phyloP scores from a whole-genome alignment of 805 yeast species.

The Candida nonsorbophila region DNA sequence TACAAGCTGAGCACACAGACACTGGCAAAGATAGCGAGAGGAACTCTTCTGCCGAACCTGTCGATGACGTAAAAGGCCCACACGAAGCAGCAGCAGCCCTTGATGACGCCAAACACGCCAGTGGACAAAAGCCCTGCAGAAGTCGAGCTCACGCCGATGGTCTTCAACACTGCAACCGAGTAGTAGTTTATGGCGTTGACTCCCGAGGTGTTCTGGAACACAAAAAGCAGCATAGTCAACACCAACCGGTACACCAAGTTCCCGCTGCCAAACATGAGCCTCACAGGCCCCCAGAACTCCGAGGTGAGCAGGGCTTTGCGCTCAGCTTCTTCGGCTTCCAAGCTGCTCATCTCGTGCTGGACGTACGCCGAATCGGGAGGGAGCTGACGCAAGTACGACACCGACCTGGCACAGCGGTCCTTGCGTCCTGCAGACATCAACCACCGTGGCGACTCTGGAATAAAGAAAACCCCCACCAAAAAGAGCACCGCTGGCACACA shows the following conservation, averaged over 20 bases:
- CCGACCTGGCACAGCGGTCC: conserved; percentile 25
- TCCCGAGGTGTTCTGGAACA: conserved; percentile 44
- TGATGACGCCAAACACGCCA: conserved; percentile 49
- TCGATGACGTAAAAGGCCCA: conserved; percentile 46
- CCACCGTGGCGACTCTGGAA: conserved; percentile 46
- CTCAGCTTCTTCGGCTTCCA: conserved; percentile 18
- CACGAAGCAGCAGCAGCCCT: conserved; percentile 37
- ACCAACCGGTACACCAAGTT: conserved; percentile 29
- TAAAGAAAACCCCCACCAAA: conserved; percentile 30
- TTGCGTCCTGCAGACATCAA: conserved; percentile 28
- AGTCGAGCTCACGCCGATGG: conserved; percentile 43
- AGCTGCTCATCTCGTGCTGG: conserved; percentile 29
- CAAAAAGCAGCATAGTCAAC: conserved; percentile 32
- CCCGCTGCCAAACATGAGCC: conserved; percentile 22
- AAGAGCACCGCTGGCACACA: conserved; percentile 41
- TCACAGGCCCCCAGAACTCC: conserved; percentile 37
- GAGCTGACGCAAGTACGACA: conserved; percentile 34
- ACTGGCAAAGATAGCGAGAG: conserved; percentile 31
- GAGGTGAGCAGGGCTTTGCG: conserved; percentile 25
- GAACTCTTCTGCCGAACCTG: conserved; percentile 39
- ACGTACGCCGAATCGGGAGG: conserved; percentile 34
- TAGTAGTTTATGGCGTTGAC: conserved; percentile 49
- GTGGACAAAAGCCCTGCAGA: conserved; percentile 45
- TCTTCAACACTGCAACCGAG: conserved; percentile 46
- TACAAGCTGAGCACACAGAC: conserved; percentile 42